Percentiles rank a stretch among this genome's conserved stretches.
phyloP scores from a whole-genome alignment of 176 grass and related monocot genomes.

The Canna indica region DNA sequence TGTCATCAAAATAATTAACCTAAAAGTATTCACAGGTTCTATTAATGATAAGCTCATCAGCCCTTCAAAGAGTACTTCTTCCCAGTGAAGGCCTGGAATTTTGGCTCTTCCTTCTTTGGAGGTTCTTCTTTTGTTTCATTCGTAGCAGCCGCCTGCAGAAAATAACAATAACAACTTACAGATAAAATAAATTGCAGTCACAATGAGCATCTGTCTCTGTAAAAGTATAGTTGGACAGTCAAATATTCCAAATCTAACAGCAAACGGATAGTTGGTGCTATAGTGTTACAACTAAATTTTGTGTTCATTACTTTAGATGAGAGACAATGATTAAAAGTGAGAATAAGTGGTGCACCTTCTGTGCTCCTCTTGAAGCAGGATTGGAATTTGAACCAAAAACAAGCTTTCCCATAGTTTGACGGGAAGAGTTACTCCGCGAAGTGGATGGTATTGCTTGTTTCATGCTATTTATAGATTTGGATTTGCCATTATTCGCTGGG shows the following conservation, averaged over 20 bases:
- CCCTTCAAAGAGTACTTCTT: constrained; percentile 73
- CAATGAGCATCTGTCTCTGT: no score
- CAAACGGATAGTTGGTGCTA: no score
- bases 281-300: no score
- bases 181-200: neutral
- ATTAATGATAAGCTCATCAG: constrained; percentile 7
- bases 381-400: constrained; percentile 62
- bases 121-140: constrained; percentile 30
- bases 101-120: constrained; percentile 51
- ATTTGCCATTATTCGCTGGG: constrained; percentile 8
- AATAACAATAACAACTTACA: constrained; percentile 5
- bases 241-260: no score
- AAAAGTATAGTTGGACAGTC: no score
- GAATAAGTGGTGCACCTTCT: constrained; percentile 36
- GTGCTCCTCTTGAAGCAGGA: constrained; percentile 32
- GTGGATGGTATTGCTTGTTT: constrained; percentile 36
- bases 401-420: constrained; percentile 56
- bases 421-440: constrained; percentile 25
- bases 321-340: neutral
- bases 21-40: neutral
- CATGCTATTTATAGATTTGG: constrained; percentile 27
- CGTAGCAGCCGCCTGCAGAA: constrained; percentile 34
- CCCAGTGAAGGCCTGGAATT: constrained; percentile 66
- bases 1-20: neutral
- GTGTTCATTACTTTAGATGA: neutral